Evolutionary conservation across 2,329 filamentous ascomycete genomes (phyloP).

Genomic region (Aspergillus texensis): DNA sequence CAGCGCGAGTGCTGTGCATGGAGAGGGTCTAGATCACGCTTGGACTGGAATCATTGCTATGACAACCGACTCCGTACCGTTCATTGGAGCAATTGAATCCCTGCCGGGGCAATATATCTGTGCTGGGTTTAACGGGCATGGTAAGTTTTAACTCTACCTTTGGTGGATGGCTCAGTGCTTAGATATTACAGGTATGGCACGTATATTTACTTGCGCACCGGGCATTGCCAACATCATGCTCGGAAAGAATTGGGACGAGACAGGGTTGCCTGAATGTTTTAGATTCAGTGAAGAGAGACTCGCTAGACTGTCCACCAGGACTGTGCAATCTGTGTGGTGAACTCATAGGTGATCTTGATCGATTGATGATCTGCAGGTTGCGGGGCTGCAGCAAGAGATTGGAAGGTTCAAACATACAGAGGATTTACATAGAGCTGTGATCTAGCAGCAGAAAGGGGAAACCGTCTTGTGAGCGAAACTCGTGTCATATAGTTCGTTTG

Average conservation of each 20-base stretch:
- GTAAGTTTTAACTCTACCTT: constrained; percentile 18
- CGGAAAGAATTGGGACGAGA: neutral
- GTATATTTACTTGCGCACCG: neutral
- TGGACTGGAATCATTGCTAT: constrained; percentile 55
- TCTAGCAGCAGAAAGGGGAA: neutral
- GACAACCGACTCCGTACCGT: constrained; percentile 51
- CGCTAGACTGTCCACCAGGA: neutral
- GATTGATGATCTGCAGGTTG: neutral
- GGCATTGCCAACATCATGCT: neutral
- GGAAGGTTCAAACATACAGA: neutral
- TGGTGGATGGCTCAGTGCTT: neutral
- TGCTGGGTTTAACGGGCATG: constrained; percentile 55
- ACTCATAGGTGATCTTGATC: neutral
- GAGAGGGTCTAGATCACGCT: constrained; percentile 49
- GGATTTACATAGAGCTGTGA: neutral
- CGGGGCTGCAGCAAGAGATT: neutral
- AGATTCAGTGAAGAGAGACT: neutral
- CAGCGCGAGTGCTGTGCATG: constrained; percentile 27
- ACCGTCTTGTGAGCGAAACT: neutral
- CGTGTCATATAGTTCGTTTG: neutral
- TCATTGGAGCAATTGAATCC: constrained; percentile 47
- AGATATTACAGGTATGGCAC: neutral
- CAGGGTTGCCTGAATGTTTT: neutral
- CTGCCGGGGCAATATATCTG: constrained; percentile 52
- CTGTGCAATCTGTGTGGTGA: neutral